Percentiles rank a stretch among this genome's conserved stretches.
These are phyloP conservation scores for Talaromyces atroroseus DNA, from an alignment of 2,329 filamentous ascomycete species.

Conservation along the genomic window DNA sequence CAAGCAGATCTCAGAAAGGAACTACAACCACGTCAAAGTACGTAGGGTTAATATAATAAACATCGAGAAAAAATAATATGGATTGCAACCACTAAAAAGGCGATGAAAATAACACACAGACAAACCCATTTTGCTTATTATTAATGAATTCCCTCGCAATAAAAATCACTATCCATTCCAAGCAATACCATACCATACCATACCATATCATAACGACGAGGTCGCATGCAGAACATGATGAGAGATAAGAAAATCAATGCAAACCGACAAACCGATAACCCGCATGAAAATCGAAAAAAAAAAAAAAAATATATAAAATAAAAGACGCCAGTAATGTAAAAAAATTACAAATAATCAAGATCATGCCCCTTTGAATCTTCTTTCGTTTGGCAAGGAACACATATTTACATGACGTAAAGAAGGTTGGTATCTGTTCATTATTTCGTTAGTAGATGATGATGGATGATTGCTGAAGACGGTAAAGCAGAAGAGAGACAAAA, in stretches of 20 bases:
- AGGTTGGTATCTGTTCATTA: conserved; percentile 55
- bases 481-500: no score
- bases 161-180: not conserved
- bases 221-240: not conserved
- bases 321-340: conserved; percentile 3
- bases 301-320: no score
- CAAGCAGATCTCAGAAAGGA: no score
- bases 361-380: not conserved
- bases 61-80: not conserved
- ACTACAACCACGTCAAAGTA: not conserved
- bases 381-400: not conserved
- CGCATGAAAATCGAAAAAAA: not conserved
- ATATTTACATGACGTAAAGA: conserved; percentile 59
- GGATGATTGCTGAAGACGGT: conserved; percentile 3
- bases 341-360: not conserved
- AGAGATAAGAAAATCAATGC: not conserved
- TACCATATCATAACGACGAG: not conserved
- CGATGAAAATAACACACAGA: not conserved
- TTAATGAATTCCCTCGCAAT: not conserved
- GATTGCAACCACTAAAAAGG: not conserved
- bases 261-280: not conserved
- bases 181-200: no score
- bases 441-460: conserved; percentile 10
- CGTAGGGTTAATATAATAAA: not conserved
- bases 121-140: not conserved